Base-by-base conservation (phyloP, 2,329 filamentous ascomycete species). In the Alternaria hordeiaustralica region DNA sequence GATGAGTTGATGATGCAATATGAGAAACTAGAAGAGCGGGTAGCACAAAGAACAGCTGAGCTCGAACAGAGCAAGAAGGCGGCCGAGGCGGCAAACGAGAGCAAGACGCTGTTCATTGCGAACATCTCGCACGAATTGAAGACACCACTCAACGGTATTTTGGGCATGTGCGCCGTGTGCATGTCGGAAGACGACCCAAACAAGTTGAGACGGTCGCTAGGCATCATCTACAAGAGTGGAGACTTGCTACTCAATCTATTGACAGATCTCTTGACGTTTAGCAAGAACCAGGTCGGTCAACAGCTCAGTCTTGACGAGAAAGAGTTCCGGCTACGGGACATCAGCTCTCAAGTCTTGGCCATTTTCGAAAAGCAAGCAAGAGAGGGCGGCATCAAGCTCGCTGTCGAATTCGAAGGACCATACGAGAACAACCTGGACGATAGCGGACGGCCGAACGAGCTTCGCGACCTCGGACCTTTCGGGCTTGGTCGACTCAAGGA, bases 31-130 rank as follows among this genome's bases (percentile, higher is more conserved):
- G 94, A 97, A 77, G 90, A 95, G 60, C 90, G 95, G 71, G 94
- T 97, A 1, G 88, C 88, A 7, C 89, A 94, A 77, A 87, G 94
- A 59, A 97, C 94, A 0, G 88, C 88, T 36, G 92, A 97, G 79
- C 84, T 97, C 1, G 93, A 97, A 75, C 88, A 93, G 65, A 96
- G 91, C 82, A 97, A 97, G 78, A 93, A 93, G 81, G 93, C 93
- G 1, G 94, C 94, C 1, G 94, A 97, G 79, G 92, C 92, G n/a
- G 94, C 94, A 4, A 97, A 97, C 72, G 92, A 97, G 81, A 96
- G 93, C 84, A 99, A 99, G 82, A 98, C 96, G 0, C 85, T 98
- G 9, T 98, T 98, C 82, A 96, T 99, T 67, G 96, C 96, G 18
- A 98, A 98, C 73, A 97, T 98, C 55, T 89, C 87, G 2, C 89